Base-by-base conservation (phyloP, 2,329 filamentous ascomycete species). In the Pyrenophora tritici-repentis region DNA sequence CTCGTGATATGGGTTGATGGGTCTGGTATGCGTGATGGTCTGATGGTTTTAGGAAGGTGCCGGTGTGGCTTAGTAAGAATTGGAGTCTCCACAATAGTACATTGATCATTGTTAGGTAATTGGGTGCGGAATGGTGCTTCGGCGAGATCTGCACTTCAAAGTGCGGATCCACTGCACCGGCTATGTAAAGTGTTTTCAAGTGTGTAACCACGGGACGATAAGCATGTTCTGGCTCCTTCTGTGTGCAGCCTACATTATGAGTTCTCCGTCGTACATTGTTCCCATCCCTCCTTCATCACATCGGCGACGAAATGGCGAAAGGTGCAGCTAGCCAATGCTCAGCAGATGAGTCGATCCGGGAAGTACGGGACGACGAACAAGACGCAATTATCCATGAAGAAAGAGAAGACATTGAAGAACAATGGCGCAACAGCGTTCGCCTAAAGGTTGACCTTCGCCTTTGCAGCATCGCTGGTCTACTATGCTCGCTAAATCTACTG, bases 381-480 rank as follows among this genome's bases (percentile, higher is more conserved):
- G 50, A 53, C 14, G 34, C 35, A n/a, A 20, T 48, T 33, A 24
- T 47, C 42, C 43, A 50, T 5, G 46, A 47, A 38, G 55, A 45
- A 48, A 40, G 41, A 45, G 36, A 48, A 8, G 37, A 17, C 4
- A 48, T 58, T 4, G 58, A 65, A 32, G 53, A 63, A 41, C 63
- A 64, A 29, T 62, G 80, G 33, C 75, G 82, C 59, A 75, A 69
- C 26, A 77, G 70, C 35, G 73, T 88, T 24, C 81, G 85, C 14
- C 75, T 80, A 52, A 89, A 88, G 68, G 79, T 88, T 44, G 87
- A 90, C 66, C 63, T 88, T 37, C 81, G 87, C 18, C 76, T 90
- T 2, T 89, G 86, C 72, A 86, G 82, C 20, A 89, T 90, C 56
- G 86, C 86, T 1, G 86, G 86, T 1, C 79, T 89, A n/a, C 75